Evolutionary conservation across 306 rosid species (phyloP).

Genomic region (Parietaria judaica): DNA sequence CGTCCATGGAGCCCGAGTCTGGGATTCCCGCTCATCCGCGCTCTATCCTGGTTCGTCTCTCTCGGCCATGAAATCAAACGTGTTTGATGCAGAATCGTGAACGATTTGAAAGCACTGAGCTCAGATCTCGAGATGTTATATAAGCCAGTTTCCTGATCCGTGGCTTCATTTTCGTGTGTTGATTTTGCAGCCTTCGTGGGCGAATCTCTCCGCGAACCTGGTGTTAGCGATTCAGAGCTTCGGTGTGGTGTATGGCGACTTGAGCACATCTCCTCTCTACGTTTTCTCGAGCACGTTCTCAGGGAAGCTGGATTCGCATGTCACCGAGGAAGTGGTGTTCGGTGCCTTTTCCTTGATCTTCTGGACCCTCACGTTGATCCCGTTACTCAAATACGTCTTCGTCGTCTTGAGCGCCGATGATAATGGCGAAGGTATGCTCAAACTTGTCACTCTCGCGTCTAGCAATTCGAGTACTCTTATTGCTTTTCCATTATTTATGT

Average conservation of each 20-base stretch:
- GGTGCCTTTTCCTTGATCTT: constrained; percentile 83
- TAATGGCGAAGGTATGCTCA: constrained; percentile 64
- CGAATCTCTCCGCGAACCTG: constrained; percentile 41
- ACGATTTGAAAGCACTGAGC: too few relatives aligned
- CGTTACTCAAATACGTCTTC: constrained; percentile 64
- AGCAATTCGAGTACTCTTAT: too few relatives aligned
- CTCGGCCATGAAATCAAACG: too few relatives aligned
- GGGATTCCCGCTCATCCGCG: too few relatives aligned
- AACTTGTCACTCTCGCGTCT: neutral
- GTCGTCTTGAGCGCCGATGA: constrained; percentile 75
- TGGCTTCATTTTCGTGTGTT: too few relatives aligned
- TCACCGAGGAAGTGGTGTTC: constrained; percentile 56
- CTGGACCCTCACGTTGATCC: constrained; percentile 70
- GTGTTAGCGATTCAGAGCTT: constrained; percentile 78
- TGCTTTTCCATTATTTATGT: too few relatives aligned
- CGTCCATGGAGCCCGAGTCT: too few relatives aligned
- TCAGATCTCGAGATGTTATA: neutral
- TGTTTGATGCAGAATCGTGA: too few relatives aligned
- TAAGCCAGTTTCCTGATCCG: neutral
- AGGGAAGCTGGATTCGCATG: constrained; percentile 39
- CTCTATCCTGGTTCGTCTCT: too few relatives aligned
- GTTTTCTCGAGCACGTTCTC: constrained; percentile 56
- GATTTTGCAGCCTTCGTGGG: constrained; percentile 45
- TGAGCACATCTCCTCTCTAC: constrained; percentile 83
- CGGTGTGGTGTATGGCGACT: constrained; percentile 84